Base-by-base conservation (phyloP, 768 basidiomycete genomes). In the Stropharia rugosoannulata region DNA sequence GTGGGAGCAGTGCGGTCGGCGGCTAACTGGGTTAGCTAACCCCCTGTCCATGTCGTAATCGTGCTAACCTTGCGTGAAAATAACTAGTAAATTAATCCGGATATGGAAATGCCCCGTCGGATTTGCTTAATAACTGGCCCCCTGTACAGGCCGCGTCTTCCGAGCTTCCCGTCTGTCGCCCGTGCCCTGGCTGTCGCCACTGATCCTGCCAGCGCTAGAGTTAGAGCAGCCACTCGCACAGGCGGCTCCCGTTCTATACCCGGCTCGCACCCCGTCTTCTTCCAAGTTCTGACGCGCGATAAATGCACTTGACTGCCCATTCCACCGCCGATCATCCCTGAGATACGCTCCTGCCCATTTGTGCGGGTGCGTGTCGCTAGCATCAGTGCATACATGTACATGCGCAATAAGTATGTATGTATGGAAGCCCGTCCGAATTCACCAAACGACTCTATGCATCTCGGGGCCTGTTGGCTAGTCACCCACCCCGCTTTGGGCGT, bases 311-410 rank as follows among this genome's bases (percentile, higher is more conserved):
- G n/a, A n/a, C 10, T 22, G 18, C 10, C n/a, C 36, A 11, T 32
- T 25, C 38, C 49, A 50, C 37, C 49, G 49, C 37, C 49, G 49
- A 36, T 48, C 29, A 48, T 48, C 35, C 32, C 29, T 48, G 35
- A 18, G 19, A 36, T 35, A 18, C 18, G n/a, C 35, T 8, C 18
- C 15, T 35, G 18, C 13, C 12, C 16, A 36, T 35, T 36, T 44
- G 43, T 44, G 45, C 45, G 45, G 27, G 27, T 29, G 27, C 4
- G 4, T 4, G 27, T 4, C 27, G 27, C n/a, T n/a, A n/a, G n/a
- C n/a, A n/a, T n/a, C n/a, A n/a, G n/a, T n/a, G n/a, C n/a, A n/a
- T n/a, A n/a, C n/a, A n/a, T n/a, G n/a, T n/a, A n/a, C n/a, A n/a
- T n/a, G n/a, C n/a, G n/a, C n/a, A n/a, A n/a, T n/a, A n/a, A n/a